Base-by-base conservation (phyloP, 768 basidiomycete genomes). In the Trametes cinnabarina region DNA sequence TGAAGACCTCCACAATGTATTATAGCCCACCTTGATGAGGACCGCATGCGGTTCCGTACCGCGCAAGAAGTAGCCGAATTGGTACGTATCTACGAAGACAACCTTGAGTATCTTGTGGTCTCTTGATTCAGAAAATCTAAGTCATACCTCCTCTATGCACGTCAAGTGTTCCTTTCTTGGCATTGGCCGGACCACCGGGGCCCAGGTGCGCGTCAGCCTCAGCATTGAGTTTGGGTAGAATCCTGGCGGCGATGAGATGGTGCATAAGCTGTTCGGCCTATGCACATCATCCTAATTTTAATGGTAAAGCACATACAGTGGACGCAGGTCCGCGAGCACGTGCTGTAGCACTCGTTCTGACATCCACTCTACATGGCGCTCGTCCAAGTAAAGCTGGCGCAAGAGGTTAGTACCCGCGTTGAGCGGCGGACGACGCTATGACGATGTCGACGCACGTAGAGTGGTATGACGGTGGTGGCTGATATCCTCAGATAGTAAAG, bases 341-440 rank as follows among this genome's bases (percentile, higher is more conserved):
- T 85, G 82, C 66, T 94, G 92, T 2, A 96, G 76, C 40, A 89
- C 78, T 23, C 72, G 65, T 65, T 96, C 93, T 6, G 88, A 85
- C 93, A 97, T 96, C 94, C 94, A 97, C 54, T 85, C 79, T 15
- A 90, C 72, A 75, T 97, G 94, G 11, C 84, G 81, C 62, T 92
- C 91, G 67, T 97, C 94, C 26, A 97, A 82, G 71, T 94, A 95
- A 4, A 94, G 73, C 87, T 89, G 19, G 28, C 22, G 23, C 20
- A 44, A n/a, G n/a, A n/a, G n/a, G n/a, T n/a, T n/a, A n/a, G n/a
- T n/a, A n/a, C n/a, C n/a, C n/a, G n/a, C n/a, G n/a, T n/a, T n/a
- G n/a, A n/a, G n/a, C n/a, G n/a, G n/a, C n/a, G n/a, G n/a, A n/a
- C n/a, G n/a, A n/a, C 23, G 42, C 43, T 11, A 17, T 15, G 19